phyloP scores from a whole-genome alignment of 768 basidiomycete genomes.

The Russula vinacea region DNA sequence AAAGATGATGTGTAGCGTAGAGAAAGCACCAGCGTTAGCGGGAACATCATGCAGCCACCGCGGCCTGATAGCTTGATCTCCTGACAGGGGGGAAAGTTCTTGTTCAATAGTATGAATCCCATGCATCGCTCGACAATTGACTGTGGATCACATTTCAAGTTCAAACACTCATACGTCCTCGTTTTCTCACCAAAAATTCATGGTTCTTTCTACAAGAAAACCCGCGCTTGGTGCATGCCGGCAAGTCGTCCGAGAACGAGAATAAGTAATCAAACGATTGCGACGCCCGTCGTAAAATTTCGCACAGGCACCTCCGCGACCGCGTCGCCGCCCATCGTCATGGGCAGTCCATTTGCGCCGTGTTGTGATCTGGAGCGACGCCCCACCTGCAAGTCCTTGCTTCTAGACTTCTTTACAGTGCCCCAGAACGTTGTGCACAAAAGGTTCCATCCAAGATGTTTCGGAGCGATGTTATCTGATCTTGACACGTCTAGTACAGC shows the following conservation, averaged over 20 bases:
- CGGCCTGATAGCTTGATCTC: neutral
- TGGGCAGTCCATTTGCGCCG: neutral
- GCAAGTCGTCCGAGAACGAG: constrained; percentile 1
- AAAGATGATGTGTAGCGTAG: neutral
- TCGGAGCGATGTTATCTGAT: constrained; percentile 11
- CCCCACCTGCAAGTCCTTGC: neutral
- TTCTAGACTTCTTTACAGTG: constrained; percentile 1
- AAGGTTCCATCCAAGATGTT: neutral
- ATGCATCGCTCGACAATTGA: neutral
- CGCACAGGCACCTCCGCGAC: neutral
- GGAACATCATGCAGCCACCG: neutral
- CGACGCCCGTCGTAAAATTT: constrained; percentile 6
- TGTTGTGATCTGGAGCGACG: constrained; percentile 1
- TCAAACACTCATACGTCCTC: neutral
- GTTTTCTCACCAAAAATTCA: neutral
- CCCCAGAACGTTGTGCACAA: constrained; percentile 1
- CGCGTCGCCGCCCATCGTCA: neutral
- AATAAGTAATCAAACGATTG: neutral
- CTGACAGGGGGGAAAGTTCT: neutral
- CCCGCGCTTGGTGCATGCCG: neutral
- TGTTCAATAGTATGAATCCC: neutral
- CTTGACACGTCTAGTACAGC: constrained; percentile 1
- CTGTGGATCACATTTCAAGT: neutral
- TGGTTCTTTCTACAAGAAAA: neutral
- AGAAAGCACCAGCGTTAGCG: neutral